Evolutionary conservation across 768 basidiomycete genomes (phyloP).

Genomic region (Tricholoma flavovirens): DNA sequence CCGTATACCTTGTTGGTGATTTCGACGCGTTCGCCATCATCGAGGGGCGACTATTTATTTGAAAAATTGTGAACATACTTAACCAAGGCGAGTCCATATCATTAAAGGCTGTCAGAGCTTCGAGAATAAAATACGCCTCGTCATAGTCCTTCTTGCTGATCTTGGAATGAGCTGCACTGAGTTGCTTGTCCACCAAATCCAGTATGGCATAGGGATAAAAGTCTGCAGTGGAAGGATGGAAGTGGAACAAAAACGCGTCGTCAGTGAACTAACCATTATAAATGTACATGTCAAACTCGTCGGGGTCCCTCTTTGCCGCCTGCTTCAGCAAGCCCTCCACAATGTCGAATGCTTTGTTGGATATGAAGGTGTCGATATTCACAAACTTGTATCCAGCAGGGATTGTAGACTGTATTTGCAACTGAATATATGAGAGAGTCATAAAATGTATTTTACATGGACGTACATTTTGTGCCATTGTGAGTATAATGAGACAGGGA

Average conservation of each 20-base stretch:
- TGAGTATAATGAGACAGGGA: too few species aligned
- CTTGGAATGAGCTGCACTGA: slow-evolving; percentile 25
- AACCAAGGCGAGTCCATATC: slow-evolving; percentile 25
- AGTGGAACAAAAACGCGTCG: background rate
- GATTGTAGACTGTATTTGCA: slow-evolving; percentile 12
- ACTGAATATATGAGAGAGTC: background rate
- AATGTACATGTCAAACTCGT: slow-evolving; percentile 28
- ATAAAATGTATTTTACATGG: slow-evolving; percentile 11
- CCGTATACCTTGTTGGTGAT: slow-evolving; percentile 30
- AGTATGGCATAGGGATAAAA: slow-evolving; percentile 29
- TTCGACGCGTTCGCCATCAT: slow-evolving; percentile 26
- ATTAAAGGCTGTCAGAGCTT: slow-evolving; percentile 28
- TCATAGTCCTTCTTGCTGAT: slow-evolving; percentile 27
- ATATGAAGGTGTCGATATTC: slow-evolving; percentile 23
- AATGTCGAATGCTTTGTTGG: slow-evolving; percentile 22
- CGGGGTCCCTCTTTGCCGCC: slow-evolving; percentile 27
- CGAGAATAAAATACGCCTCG: slow-evolving; percentile 27
- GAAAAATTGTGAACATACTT: slow-evolving; percentile 17
- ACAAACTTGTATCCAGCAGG: slow-evolving; percentile 30
- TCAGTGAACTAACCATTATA: slow-evolving; percentile 25
- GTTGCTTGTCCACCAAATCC: slow-evolving; percentile 28
- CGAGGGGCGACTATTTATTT: background rate
- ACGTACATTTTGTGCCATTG: slow-evolving; percentile 9
- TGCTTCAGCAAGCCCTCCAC: slow-evolving; percentile 24
- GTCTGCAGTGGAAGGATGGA: slow-evolving; percentile 16